Evolutionary conservation across 1,139 yeast genomes (phyloP), one percentile per base, ranked within the genome.

Genomic region (Saccharomyces hybrid): DNA sequence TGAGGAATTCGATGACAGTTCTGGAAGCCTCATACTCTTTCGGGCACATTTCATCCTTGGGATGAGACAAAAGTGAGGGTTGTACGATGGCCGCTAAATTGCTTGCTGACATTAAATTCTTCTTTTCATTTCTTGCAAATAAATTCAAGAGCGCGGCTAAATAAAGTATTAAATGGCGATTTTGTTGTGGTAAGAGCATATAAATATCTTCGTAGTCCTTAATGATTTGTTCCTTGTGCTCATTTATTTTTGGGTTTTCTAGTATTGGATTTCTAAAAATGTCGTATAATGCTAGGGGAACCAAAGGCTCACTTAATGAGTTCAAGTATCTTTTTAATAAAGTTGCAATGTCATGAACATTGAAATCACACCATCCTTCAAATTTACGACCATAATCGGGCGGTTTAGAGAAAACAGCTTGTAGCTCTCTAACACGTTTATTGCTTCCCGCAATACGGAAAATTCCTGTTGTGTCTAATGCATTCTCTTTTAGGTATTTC

Each of bases 321-420:
- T 89, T 88, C 58, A 93, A 76, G 66, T 81, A 91, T 56, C 97
- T 76, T 64, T 97, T 77, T 55, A 91, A 78, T 31, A 91, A 77
- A 34, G 93, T 86, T 2, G 97, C 95, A 1, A 96, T 96, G 70
- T 93, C 98, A 71, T 91, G 98, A 14, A 90, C 96, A 5, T 88
- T 88, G 70, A 81, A 91, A 51, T 83, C 84, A 53, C 85, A 86
- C 97, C 97, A 90, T 26, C 58, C 60, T 57, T 78, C 80, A 46
- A 90, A 76, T 58, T 84, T 85, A 59, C 87, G 82, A 16, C 98
- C 98, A 67, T 83, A 93, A 57, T 81, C 82, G 0, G 97, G 96
- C 2, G 95, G 88, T 2, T 85, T 73, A 59, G 89, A 86, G 72
- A 91, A 90, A 5, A 84, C 76, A 29, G 79, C 76, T 68, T 90